phyloP scores from a whole-genome alignment of 1,284 basidiomycete genomes.

The Testicularia cyperi region DNA sequence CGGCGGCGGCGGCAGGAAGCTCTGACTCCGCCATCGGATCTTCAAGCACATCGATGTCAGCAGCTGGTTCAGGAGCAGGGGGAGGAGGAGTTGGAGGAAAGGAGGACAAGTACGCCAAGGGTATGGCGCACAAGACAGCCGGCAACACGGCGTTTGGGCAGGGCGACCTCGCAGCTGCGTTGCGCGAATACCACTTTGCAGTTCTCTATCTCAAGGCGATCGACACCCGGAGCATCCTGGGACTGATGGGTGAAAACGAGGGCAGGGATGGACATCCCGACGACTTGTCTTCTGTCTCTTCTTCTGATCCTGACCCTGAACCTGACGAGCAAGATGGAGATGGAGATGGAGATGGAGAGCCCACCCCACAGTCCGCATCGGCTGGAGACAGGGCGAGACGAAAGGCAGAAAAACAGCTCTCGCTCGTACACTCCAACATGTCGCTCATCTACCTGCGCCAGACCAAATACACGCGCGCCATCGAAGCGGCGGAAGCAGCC shows the following conservation, averaged over 20 bases:
- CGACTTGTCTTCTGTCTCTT: conserved; percentile 7
- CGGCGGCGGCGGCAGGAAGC: no score
- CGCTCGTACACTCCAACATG: conserved; percentile 20
- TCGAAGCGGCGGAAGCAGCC: conserved; percentile 9
- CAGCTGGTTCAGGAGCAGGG: background rate
- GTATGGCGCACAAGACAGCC: conserved; percentile 7
- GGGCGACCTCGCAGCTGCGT: conserved; percentile 8
- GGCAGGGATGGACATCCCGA: conserved; percentile 6
- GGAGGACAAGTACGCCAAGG: conserved; percentile 10
- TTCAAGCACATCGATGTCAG: background rate
- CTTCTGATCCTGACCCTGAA: no score
- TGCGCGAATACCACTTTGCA: conserved; percentile 13
- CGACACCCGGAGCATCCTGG: conserved; percentile 8
- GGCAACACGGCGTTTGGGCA: conserved; percentile 11
- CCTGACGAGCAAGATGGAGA: background rate
- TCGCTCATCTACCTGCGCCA: conserved; percentile 25
- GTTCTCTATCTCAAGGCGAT: conserved; percentile 13
- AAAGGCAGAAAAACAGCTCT: conserved; percentile 13
- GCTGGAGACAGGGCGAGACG: no score
- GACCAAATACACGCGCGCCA: conserved; percentile 2
- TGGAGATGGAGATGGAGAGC: background rate
- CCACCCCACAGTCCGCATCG: no score
- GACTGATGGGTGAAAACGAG: conserved; percentile 11
- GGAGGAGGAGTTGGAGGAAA: no score
- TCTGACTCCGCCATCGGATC: background rate